Percentiles rank a stretch among this genome's conserved stretches.
Conservation (phyloP, 2,329 filamentous ascomycete genomes). For the Neonectria coccinea region DNA sequence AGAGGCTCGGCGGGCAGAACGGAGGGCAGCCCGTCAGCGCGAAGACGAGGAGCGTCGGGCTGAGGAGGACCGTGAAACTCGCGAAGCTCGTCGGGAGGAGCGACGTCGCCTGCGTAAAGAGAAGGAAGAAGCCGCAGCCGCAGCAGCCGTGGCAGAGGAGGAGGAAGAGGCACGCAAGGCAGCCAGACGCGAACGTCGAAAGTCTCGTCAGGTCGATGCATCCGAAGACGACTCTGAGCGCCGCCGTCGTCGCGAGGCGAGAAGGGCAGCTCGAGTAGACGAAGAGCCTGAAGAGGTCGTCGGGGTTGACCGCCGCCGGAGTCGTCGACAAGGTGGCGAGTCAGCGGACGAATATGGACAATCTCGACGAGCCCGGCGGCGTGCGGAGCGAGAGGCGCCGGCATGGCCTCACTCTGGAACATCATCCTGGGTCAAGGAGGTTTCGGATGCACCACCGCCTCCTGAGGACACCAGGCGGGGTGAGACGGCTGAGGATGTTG, state of each 20-base stretch:
- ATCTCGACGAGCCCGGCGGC: constrained; percentile 54
- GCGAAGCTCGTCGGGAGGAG: constrained; percentile 64
- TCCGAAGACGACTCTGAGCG: constrained; percentile 67
- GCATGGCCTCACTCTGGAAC: constrained; percentile 74
- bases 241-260: constrained; percentile 65
- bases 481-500: constrained; percentile 49
- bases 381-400: constrained; percentile 49
- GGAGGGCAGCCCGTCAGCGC: constrained; percentile 55
- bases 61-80: constrained; percentile 69
- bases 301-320: constrained; percentile 48
- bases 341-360: constrained; percentile 61
- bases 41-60: constrained; percentile 41
- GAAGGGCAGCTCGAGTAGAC: constrained; percentile 59
- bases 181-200: constrained; percentile 63
- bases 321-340: constrained; percentile 50
- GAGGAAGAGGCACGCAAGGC: constrained; percentile 59
- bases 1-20: constrained; percentile 67
- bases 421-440: constrained; percentile 74
- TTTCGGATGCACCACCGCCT: constrained; percentile 71
- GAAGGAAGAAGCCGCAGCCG: constrained; percentile 56
- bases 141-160: constrained; percentile 55
- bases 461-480: constrained; percentile 53
- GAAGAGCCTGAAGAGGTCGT: constrained; percentile 46
- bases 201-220: constrained; percentile 57
- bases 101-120: constrained; percentile 63